Base-by-base conservation (phyloP, 495 filamentous ascomycete genomes). In the Daldinia caldariorum region DNA sequence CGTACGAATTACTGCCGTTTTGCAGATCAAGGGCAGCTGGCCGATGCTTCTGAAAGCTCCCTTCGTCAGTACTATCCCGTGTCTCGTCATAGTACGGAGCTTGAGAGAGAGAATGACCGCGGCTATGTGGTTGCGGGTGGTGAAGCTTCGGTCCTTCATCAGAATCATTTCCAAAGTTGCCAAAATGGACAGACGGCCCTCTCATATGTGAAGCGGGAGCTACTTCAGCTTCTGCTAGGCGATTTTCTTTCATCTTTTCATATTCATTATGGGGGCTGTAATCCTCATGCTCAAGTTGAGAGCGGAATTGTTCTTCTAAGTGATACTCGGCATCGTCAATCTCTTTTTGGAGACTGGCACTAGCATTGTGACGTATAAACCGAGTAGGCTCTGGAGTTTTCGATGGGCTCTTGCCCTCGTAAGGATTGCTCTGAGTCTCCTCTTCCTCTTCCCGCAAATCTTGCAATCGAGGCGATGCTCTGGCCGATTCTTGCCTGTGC, bases 321-420 rank as follows among this genome's bases (percentile, higher is more conserved):
- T 94, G 91, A 71, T 95, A 93, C 63, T 96, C 90, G n/a, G 88
- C 87, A 74, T 93, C 89, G 55, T 96, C 91, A 49, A 97, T 88
- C 67, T 96, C 93, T 73, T 90, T 89, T 77, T 97, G 92, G 31
- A 97, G 83, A 35, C 87, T 91, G 39, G 82, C 77, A 63, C 70
- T 74, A 49, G 78, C 79, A 34, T 81, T 86, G 70, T 78, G 83
- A 35, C 69, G 76, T 34, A 79, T 66, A 47, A 81, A 80, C 18
- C 72, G 66, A 16, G 43, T 64, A 0, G 83, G 80, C 66, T 86
- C 83, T 2, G 83, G 83, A 2, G 79, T 82, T 66, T 84, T 82
- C 3, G 82, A 80, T 1, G 81, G 80, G 31, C 77, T 84, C 71
- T 86, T 82, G 31, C 63, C 70, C n/a, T 87, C 85, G 29, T 77